Percentiles rank a stretch among this genome's conserved stretches.
These are phyloP conservation scores for Mycena chlorophos DNA, from an alignment of 768 basidiomycete species.

Conservation along the genomic window DNA sequence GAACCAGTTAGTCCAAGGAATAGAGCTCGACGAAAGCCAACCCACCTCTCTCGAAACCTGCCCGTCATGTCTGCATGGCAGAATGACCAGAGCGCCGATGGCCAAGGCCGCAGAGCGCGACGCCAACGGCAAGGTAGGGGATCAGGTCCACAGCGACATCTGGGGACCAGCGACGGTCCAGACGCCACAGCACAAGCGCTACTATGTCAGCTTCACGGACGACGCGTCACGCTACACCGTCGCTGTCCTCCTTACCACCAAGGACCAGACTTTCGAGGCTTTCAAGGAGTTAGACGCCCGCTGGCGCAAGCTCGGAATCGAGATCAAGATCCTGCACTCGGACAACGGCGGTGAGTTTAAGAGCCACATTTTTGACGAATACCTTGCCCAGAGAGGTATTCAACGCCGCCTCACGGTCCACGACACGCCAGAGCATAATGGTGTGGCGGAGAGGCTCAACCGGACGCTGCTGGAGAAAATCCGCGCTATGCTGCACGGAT, in stretches of 20 bases:
- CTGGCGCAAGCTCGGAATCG: slow-evolving; percentile 24
- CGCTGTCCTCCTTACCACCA: slow-evolving; percentile 27
- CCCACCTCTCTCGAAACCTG: slow-evolving; percentile 23
- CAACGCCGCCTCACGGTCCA: slow-evolving; percentile 25
- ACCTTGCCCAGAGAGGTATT: slow-evolving; percentile 23
- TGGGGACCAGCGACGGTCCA: slow-evolving; percentile 35
- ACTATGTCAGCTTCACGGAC: slow-evolving; percentile 38
- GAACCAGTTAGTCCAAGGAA: slow-evolving; percentile 27
- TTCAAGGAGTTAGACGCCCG: slow-evolving; percentile 28
- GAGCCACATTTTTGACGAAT: slow-evolving; percentile 22
- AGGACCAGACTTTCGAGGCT: slow-evolving; percentile 28
- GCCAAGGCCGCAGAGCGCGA: slow-evolving; percentile 23
- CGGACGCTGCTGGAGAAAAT: slow-evolving; percentile 31
- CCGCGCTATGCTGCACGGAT: slow-evolving; percentile 36
- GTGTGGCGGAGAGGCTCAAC: slow-evolving; percentile 39
- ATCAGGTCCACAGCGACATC: slow-evolving; percentile 36
- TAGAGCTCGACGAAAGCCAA: slow-evolving; percentile 25
- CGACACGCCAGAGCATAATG: slow-evolving; percentile 36
- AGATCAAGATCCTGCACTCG: slow-evolving; percentile 30
- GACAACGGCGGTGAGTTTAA: slow-evolving; percentile 33
- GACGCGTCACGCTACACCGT: slow-evolving; percentile 29
- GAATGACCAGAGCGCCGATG: slow-evolving; percentile 29
- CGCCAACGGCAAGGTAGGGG: slow-evolving; percentile 26
- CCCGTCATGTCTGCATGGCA: slow-evolving; percentile 32
- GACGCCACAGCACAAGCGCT: slow-evolving; percentile 24